Evolutionary conservation across 805 yeast species (phyloP), one percentile per base, ranked within the genome.

Genomic region (Teunomyces gatunensis): DNA sequence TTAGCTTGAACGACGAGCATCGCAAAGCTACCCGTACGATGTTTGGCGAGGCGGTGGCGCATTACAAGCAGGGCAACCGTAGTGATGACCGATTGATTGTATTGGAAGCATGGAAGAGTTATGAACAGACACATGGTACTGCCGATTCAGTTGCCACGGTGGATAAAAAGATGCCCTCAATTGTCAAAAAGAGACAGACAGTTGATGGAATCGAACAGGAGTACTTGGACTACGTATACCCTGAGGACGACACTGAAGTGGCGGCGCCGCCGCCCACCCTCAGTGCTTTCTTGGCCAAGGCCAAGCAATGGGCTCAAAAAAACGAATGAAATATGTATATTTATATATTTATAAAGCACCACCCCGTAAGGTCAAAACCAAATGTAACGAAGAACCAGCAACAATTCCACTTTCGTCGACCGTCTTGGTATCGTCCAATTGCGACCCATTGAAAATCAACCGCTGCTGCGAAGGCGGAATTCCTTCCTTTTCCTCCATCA

Each of bases 401-500:
- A 75, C 81, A 34, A 92, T 78, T n/a, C 88, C 87, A 51, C 87
- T 85, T 46, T 77, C 80, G 42, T 75, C 80, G 5, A 89, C 82
- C 1, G 94, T 80, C 58, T 81, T 75, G 18, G 85, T 87, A 63
- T 92, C 98, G 56, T 86, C 85, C 85, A 92, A 79, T 71, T 92
- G 97, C 56, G 89, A 87, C 17, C 99, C 99, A 47, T 87, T 84
- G 68, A 80, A 89, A 58, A 92, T 85, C 54, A 92, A 81, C 56
- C 96, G 81, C 68, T 94, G 99, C 69, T 92, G 99, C 27, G 87
- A 83, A 9, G 98, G 97, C 2, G 98, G 97, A 47, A 92, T 92
- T 1, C 98, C 99, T 65, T 92, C 98, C 59, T 89, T 89, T 61
- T 92, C 97, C 65, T 94, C 98, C 72, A 92, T 81, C 63, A 86